Base-by-base conservation (phyloP, 129 eudicot genomes). In the Gnaphalium uliginosum region DNA sequence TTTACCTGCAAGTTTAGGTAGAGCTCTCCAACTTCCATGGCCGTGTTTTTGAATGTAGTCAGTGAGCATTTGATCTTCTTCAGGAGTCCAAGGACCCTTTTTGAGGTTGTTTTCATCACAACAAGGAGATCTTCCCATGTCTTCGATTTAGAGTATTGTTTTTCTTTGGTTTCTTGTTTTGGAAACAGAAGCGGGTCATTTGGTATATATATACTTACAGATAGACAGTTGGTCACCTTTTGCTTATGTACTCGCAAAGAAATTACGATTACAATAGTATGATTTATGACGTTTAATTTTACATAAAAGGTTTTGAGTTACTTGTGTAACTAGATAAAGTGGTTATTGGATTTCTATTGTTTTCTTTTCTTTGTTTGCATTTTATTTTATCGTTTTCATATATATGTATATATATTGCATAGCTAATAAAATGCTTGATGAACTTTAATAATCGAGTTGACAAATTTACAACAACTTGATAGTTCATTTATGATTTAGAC, bases 21-120 rank as follows among this genome's bases (percentile, higher is more conserved):
- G 87, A 57, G 87, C 71, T 76, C 81, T 79, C 87, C 87, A 83
- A 61, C 84, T 83, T 68, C 87, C 84, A 79, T 80, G 87, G 72
- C 87, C 87, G 69, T 84, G 82, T 30, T 56, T 73, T 51, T 80
- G 82, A 62, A 84, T 84, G 76, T 80, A 67, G 24, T 61, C 68
- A 32, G 73, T 68, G 23, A 84, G 85, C 33, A 66, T 68, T 68
- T 83, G 71, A 76, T 83, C 87, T 79, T 83, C 87, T 73, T 83
- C 84, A 57, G 82, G 74, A 1, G 87, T 76, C 87, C 87, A 83
- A 10, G 87, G 76, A n/a, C 87, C 87, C 76, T 83, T 83, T 78
- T 66, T 84, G 21, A 84, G 68, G 68, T 76, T 79, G 61, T 59
- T 68, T 51, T 84, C 82, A 76, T 72, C 79, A 8, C 37, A 26